Evolutionary conservation across 176 grass and related monocot species (phyloP), one percentile per base, ranked within the genome.

Genomic region (Musa schizocarpa): DNA sequence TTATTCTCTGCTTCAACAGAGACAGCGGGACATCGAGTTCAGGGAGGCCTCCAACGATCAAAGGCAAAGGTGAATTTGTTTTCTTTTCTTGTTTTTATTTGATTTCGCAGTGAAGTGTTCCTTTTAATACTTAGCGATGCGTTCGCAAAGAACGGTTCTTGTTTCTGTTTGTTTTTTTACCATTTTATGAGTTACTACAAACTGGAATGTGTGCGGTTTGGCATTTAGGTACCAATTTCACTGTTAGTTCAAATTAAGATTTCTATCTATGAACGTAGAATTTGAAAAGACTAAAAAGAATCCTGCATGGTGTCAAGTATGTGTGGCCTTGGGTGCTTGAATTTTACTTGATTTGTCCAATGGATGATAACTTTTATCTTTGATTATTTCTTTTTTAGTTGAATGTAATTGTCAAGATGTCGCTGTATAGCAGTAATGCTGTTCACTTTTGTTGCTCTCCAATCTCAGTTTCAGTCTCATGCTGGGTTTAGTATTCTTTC

Each of bases 21-120:
- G 88, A n/a, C 91, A 99, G 70, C 84, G 96, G 58, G 96, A 99
- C 24, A 88, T 99, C 10, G 88, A 99, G 53, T 99, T 99, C 74
- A 83, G 91, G 74, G 96, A 99, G 63, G 87, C 86, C 0, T 89
- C 86, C 62, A 99, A 92, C 78, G 96, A 99, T 50, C 83, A 85
- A 17, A 82, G 83, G 68, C 91, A 95, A 81, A 86, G 96, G 96
- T 99, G 82, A 87, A 83, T 43, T 43, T 43, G 34, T 43, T 43
- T 43, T 43, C 0, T 43, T 43, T 43, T 43, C 34, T 43, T 43
- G 34, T 43, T 43, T 53, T 20, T 1, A 20, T 73, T 54, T 52
- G 51, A 54, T 53, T 25, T 24, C 3, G 34, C 19, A 11, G 1
- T 13, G 14, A 19, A 26, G 53, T 48, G 73, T 14, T 2, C 55